Base-by-base conservation (phyloP, 1,284 basidiomycete genomes). In the Ganoderma meredithae region DNA sequence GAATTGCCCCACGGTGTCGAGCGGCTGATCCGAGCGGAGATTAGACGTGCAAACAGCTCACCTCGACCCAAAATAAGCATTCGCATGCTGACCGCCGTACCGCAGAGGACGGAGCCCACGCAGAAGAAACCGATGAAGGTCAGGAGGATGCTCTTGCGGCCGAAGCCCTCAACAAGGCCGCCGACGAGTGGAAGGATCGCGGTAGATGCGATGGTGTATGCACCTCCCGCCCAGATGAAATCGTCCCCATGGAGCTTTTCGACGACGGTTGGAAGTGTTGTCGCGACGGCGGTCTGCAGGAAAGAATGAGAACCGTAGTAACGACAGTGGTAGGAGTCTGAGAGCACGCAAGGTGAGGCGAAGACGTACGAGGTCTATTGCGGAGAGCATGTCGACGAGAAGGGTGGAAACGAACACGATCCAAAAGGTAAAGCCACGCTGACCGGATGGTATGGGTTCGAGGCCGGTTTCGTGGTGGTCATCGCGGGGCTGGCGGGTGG, bases 211-310 rank as follows among this genome's bases (percentile, higher is more conserved):
- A 83, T 77, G 10, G 81, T 73, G 68, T 83, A 83, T 0, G 80
- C 79, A 3, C 77, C 74, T 1, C 80, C 82, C 5, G 82, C 79
- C 83, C 81, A 83, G 40, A 74, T 72, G 70, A 80, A 81, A 41
- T 72, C 65, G 12, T 47, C 60, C 3, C 73, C 73, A 40, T 73
- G 64, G 4, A 75, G 69, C 22, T 67, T 68, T 15, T 73, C 52
- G 1, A 71, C 67, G 36, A 75, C 70, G 0, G 73, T 74, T 1
- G 74, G 74, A 10, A 75, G 68, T 4, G 72, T 70, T 5, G 69
- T 71, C 1, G 72, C 70, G 5, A 75, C 71, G 1, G 74, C 71
- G 1, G 71, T 68, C 25, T 68, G 8, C 15, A 8, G 1, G 4
- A 8, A 1, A 17, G 13, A 25, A 13, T n/a, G 22, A 62, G 17